Evolutionary conservation across 1,284 basidiomycete genomes (phyloP), one percentile per base, ranked within the genome.

Genomic region (Fomitopsis palustris): DNA sequence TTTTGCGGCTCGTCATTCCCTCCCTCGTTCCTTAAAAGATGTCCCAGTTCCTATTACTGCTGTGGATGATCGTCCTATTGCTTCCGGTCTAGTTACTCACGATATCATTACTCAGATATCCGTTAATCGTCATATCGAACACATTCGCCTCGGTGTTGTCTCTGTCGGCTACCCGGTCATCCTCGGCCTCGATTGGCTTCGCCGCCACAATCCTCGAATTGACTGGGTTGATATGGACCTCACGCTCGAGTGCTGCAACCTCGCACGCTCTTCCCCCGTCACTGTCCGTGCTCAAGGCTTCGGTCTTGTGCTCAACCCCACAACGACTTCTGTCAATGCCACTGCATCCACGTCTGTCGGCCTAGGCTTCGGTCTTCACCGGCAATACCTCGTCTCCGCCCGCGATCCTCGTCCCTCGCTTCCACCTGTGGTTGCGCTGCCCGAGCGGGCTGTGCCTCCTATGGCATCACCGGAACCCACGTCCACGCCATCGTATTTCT

Each of bases 71-170:
- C 65, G 69, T 29, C 75, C 72, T 16, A 73, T 76, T 55, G 63
- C 74, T 17, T 70, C 69, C 49, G 74, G 75, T 9, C 63, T 75
- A n/a, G 65, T 77, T 47, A 74, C 71, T 19, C 70, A 75, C 38
- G 70, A 75, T 54, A 61, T 75, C 27, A 37, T 75, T 10, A 60
- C 70, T 19, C 37, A 64, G 5, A 47, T 75, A n/a, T 53, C 57
- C 17, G 61, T 73, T 47, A 54, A 64, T 25, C 17, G 57, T 53
- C 75, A 76, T 57, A 56, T 58, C 10, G 64, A 68, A 45, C 37
- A 52, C 19, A 33, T 62, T 6, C 23, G 55, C 23, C 62, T 70
- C 10, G 56, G 52, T 21, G 53, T 68, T n/a, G 58, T 70, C 17
- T 53, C 55, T 8, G 63, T 67, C 3, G 19, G 62, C 2, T 76